Conservation (phyloP, 768 basidiomycete species). For the Boletus coccyginus region DNA sequence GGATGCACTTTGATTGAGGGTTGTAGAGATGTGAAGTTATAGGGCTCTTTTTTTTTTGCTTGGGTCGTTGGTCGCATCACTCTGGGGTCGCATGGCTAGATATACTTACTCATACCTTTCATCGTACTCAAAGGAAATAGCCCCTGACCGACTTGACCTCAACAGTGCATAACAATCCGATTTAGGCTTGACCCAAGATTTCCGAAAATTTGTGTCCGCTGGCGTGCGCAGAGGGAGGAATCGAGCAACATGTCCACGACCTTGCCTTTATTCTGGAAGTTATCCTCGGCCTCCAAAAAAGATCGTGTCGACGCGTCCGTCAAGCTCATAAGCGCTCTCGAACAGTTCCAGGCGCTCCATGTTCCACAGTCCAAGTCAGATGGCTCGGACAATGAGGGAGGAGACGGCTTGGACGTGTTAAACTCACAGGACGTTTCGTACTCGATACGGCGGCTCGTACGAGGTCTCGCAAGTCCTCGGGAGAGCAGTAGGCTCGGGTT, state of each 20-base stretch:
- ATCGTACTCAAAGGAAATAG: not conserved
- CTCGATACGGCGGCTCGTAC: constrained; percentile 79
- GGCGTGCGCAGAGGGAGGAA: not conserved
- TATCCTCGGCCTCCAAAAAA: constrained; percentile 78
- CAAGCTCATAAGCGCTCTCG: constrained; percentile 75
- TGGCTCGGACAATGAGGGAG: constrained; percentile 41
- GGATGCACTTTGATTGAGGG: constrained; percentile 59
- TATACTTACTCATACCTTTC: no score
- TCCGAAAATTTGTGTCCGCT: constrained; percentile 11
- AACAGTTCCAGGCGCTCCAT: constrained; percentile 79
- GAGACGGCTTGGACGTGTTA: constrained; percentile 54
- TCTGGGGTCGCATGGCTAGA: no score
- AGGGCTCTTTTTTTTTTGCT: no score
- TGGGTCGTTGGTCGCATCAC: no score
- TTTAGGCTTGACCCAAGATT: not conserved
- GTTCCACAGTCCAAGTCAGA: constrained; percentile 44
- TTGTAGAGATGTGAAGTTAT: not conserved
- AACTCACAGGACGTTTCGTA: constrained; percentile 94
- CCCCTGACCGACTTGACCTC: not conserved
- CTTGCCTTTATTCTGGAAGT: constrained; percentile 90
- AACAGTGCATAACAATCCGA: constrained; percentile 29
- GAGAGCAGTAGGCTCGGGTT: constrained; percentile 95
- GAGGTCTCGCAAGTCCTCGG: constrained; percentile 87
- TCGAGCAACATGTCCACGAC: constrained; percentile 68
- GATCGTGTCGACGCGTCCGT: constrained; percentile 84